phyloP scores from a whole-genome alignment of 106 monocot species.

The Iris macrosiphon region DNA sequence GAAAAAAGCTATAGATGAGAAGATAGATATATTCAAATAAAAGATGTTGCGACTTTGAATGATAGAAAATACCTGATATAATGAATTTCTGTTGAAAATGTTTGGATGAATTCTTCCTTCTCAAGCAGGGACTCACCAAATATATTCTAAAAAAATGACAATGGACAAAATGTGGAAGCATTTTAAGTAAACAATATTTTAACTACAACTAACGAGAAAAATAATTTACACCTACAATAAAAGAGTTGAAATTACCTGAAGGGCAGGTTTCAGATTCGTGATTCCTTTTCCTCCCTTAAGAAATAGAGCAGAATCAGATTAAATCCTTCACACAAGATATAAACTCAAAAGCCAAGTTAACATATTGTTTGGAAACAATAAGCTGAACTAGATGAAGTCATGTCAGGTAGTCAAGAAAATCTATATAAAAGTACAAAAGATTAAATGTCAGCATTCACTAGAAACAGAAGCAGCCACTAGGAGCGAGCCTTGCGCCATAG shows the following conservation, averaged over 20 bases:
- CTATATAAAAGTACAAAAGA: no score
- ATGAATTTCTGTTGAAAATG: slow-evolving; percentile 63
- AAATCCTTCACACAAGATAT: neutral
- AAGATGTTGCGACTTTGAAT: no score
- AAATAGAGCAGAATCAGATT: neutral
- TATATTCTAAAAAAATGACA: slow-evolving; percentile 48
- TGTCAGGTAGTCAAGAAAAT: no score
- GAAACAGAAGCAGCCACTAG: no score
- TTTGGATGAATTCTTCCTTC: slow-evolving; percentile 67
- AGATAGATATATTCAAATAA: neutral
- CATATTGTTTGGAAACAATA: no score
- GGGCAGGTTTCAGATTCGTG: slow-evolving; percentile 61
- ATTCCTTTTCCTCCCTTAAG: slow-evolving; percentile 89
- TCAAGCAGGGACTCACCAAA: slow-evolving; percentile 79
- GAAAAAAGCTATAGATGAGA: neutral
- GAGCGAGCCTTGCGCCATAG: no score
- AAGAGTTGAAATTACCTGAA: slow-evolving; percentile 49
- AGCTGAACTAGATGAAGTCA: no score
- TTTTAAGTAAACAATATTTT: no score
- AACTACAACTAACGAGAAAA: no score
- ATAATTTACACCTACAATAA: no score
- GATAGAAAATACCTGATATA: slow-evolving; percentile 56
- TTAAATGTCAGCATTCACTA: no score
- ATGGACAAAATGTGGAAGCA: no score
- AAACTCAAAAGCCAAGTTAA: slow-evolving; percentile 1